Conservation (phyloP, 1,284 basidiomycete genomes). For the Ustilago sp. region DNA sequence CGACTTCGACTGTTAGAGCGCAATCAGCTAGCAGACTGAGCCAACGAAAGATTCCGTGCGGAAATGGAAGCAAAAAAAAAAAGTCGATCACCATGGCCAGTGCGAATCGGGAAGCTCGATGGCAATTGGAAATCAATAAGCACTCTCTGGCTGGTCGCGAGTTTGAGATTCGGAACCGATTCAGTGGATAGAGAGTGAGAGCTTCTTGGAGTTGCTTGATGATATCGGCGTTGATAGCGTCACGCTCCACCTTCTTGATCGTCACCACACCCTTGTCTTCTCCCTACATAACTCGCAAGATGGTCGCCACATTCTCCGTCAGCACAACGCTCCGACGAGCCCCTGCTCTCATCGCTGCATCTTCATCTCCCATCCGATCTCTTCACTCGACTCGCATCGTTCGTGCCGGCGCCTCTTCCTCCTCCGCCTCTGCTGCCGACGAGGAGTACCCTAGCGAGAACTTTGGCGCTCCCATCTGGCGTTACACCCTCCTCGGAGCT, state of each 20-base stretch:
- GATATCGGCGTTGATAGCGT: constrained; percentile 6
- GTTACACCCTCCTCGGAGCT: constrained; percentile 50
- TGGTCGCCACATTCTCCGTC: constrained; percentile 36
- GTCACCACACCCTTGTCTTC: constrained; percentile 5
- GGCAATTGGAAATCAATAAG: not conserved
- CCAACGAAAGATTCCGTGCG: not conserved
- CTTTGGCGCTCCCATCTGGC: constrained; percentile 62
- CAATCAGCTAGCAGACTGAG: not conserved
- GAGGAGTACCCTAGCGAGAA: constrained; percentile 44
- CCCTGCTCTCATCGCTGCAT: constrained; percentile 11
- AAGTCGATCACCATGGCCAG: constrained; percentile 1
- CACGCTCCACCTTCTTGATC: constrained; percentile 5
- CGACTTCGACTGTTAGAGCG: constrained; percentile 2
- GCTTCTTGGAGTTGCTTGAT: constrained; percentile 12
- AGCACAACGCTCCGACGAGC: constrained; percentile 30
- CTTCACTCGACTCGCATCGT: constrained; percentile 44
- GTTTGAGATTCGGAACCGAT: constrained; percentile 19
- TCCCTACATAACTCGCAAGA: not conserved
- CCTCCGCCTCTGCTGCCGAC: constrained; percentile 28
- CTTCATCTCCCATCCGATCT: constrained; percentile 31
- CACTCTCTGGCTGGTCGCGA: not conserved
- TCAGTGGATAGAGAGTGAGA: not conserved
- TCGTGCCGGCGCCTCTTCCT: constrained; percentile 33
- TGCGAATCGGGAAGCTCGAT: constrained; percentile 7
- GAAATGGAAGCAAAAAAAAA: not conserved